Conservation (phyloP, 192 early-diverging fungal species). For the Backusella sp. region DNA sequence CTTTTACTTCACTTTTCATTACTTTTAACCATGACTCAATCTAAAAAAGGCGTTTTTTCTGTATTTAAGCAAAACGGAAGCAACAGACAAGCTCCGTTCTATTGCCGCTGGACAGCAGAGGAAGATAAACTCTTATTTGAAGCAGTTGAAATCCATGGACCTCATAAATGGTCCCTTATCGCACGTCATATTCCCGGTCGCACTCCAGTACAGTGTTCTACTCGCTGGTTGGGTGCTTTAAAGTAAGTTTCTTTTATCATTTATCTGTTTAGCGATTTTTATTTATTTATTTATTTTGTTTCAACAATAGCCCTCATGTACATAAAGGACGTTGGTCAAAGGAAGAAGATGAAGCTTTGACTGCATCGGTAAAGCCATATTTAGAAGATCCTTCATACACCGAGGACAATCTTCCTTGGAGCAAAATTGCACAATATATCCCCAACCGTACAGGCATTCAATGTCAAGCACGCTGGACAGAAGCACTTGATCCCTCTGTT, state of each 20-base stretch:
- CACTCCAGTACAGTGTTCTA: slow-evolving; percentile 49
- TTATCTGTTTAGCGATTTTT: not conserved
- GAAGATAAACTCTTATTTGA: slow-evolving; percentile 38
- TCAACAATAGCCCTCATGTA: slow-evolving; percentile 21
- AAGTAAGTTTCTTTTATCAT: slow-evolving; percentile 29
- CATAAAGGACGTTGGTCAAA: slow-evolving; percentile 27
- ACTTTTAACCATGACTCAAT: not conserved
- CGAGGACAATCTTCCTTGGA: slow-evolving; percentile 32
- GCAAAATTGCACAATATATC: slow-evolving; percentile 36
- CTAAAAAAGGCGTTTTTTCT: slow-evolving; percentile 8
- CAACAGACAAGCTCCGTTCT: slow-evolving; percentile 6
- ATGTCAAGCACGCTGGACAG: slow-evolving; percentile 56
- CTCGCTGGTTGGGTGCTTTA: slow-evolving; percentile 47
- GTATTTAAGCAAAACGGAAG: slow-evolving; percentile 20
- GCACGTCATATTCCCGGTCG: slow-evolving; percentile 42
- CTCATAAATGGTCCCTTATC: slow-evolving; percentile 46
- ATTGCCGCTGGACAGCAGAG: slow-evolving; percentile 39
- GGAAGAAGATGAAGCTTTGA: slow-evolving; percentile 27
- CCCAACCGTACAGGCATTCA: slow-evolving; percentile 53
- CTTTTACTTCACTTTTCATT: not conserved
- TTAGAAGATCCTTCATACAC: not conserved
- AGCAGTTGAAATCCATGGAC: slow-evolving; percentile 41
- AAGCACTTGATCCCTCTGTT: slow-evolving; percentile 54
- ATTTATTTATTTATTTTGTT: not conserved
- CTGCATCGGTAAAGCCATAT: slow-evolving; percentile 13